Evolutionary conservation across 208 protist genomes (phyloP).

Genomic region (Crithidia expoeki): DNA sequence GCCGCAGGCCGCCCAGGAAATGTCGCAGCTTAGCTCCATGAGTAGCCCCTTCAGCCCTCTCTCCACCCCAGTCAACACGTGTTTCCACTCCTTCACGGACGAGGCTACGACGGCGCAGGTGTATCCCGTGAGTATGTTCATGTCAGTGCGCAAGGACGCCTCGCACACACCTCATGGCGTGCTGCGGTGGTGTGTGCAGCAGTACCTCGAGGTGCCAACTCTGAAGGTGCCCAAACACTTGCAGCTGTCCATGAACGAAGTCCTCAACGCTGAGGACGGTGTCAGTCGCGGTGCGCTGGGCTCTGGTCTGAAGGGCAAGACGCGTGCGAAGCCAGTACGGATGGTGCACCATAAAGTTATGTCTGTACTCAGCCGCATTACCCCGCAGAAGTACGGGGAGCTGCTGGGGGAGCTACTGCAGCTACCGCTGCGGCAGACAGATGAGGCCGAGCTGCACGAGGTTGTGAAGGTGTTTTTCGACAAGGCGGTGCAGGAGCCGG

Average conservation of each 20-base stretch:
- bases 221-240: conserved; percentile 86
- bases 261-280: conserved; percentile 50
- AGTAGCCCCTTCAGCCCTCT: conserved; percentile 66
- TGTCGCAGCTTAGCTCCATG: conserved; percentile 27
- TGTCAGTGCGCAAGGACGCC: conserved; percentile 75
- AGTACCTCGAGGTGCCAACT: conserved; percentile 73
- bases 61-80: conserved; percentile 49
- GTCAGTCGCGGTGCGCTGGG: conserved; percentile 66
- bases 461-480: conserved; percentile 87
- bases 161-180: conserved; percentile 89
- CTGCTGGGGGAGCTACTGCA: conserved; percentile 74
- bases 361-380: conserved; percentile 87
- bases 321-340: conserved; percentile 61
- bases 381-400: conserved; percentile 76
- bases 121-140: conserved; percentile 84
- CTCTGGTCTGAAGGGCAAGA: conserved; percentile 48
- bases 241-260: conserved; percentile 72
- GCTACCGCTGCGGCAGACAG: conserved; percentile 76
- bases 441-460: conserved; percentile 82
- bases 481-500: conserved; percentile 84
- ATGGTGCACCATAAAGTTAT: conserved; percentile 88
- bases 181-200: conserved; percentile 72
- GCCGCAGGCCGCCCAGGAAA: conserved; percentile 26
- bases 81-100: conserved; percentile 70
- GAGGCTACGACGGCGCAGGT: conserved; percentile 46